Evolutionary conservation across 495 filamentous ascomycete genomes (phyloP).

Genomic region (Penicillium riverlandense): DNA sequence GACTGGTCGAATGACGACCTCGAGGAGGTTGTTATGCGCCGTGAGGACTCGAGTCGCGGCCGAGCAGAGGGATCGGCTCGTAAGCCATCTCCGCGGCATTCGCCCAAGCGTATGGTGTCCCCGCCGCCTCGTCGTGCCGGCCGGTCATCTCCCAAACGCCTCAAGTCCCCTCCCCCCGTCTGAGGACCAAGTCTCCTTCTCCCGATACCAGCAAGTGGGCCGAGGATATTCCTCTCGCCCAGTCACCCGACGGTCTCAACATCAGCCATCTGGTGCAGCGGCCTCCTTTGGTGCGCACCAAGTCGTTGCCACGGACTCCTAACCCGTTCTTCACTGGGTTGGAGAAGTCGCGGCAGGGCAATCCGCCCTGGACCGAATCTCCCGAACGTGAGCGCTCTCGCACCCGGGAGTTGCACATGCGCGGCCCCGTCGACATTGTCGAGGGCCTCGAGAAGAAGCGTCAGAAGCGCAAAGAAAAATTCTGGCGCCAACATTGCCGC

Average conservation of each 20-base stretch:
- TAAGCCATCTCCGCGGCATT: conserved; percentile 27
- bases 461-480: conserved; percentile 84
- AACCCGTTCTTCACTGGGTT: conserved; percentile 55
- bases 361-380: conserved; percentile 21
- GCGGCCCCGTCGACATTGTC: conserved; percentile 93
- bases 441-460: conserved; percentile 92
- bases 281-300: conserved; percentile 59
- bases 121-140: conserved; percentile 62
- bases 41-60: conserved; percentile 30
- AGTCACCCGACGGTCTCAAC: conserved; percentile 27
- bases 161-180: conserved; percentile 54
- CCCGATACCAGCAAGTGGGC: conserved; percentile 22
- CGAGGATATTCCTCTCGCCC: conserved; percentile 19
- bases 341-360: conserved; percentile 30
- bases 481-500: conserved; percentile 73
- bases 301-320: conserved; percentile 68
- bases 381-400: conserved; percentile 32
- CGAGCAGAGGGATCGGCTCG: conserved; percentile 18
- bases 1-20: conserved; percentile 46
- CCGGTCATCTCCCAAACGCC: conserved; percentile 59
- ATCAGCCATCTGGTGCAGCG: conserved; percentile 58
- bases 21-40: conserved; percentile 19
- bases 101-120: conserved; percentile 43
- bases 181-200: conserved; percentile 20
- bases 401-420: conserved; percentile 47